phyloP scores from a whole-genome alignment of 495 filamentous ascomycete genomes.

The Aspergillus bridgeri region DNA sequence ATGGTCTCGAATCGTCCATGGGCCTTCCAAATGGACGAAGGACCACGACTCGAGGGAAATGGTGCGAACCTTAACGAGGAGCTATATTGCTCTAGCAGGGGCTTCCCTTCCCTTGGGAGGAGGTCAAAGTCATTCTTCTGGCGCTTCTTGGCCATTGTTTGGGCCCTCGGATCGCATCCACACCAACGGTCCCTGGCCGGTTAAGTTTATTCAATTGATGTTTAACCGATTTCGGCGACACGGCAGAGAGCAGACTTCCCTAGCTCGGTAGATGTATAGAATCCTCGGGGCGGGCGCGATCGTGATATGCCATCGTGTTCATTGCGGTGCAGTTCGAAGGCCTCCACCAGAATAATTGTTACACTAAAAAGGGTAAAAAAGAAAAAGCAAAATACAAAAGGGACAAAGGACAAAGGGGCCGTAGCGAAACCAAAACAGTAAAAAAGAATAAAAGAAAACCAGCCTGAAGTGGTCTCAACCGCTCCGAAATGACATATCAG shows the following conservation, averaged over 20 bases:
- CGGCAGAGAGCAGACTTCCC: neutral
- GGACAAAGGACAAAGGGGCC: no score
- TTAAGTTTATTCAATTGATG: neutral
- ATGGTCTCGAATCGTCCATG: constrained; percentile 14
- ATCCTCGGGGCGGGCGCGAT: neutral
- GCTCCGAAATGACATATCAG: constrained; percentile 1
- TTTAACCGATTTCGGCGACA: neutral
- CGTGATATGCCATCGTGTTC: neutral
- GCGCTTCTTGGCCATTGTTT: neutral
- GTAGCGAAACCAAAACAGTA: neutral
- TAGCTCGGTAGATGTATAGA: neutral
- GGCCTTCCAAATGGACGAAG: neutral
- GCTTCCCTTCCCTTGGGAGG: constrained; percentile 6
- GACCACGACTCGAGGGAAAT: constrained; percentile 8
- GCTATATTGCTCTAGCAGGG: constrained; percentile 5
- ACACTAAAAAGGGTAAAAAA: neutral
- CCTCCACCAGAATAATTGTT: neutral
- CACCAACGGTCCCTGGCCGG: constrained; percentile 3
- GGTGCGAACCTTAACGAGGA: constrained; percentile 13
- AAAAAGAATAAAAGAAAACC: neutral
- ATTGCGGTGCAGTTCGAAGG: neutral
- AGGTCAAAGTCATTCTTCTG: neutral
- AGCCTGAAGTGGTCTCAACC: neutral
- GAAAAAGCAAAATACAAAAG: neutral
- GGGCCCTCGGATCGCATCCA: constrained; percentile 8